Base-by-base conservation (phyloP, 495 filamentous ascomycete genomes). In the Penicillium odoratum region DNA sequence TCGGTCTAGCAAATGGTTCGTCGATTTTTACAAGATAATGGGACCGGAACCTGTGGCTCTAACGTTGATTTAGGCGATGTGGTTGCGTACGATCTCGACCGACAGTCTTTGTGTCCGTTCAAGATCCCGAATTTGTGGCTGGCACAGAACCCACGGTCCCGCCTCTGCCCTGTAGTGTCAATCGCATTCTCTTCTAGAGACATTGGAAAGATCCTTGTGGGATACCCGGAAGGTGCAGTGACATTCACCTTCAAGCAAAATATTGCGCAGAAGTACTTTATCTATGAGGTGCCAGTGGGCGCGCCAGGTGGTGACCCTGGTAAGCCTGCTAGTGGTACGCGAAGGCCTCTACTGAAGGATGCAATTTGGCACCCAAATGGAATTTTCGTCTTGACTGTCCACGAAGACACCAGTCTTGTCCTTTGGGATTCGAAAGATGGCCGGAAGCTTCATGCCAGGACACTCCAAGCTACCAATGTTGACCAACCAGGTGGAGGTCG, bases 401-500 rank as follows among this genome's bases (percentile, higher is more conserved):
- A 98, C 64, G 93, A 97, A 59, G 93, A 98, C 68, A 87, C 87
- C 4, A 93, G 87, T 57, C 67, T 98, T 33, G 94, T 93, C 0
- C 85, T 98, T 50, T 98, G 95, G 95, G 95, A 98, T 76, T 75
- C 88, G 3, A 95, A 92, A 61, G 95, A 97, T 66, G 94, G 92
- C 8, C 85, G 91, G 45, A 78, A 94, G 30, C 76, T 98, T 13
- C 83, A 91, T 78, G 92, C 92, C 10, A 77, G 95, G 60, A 95
- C 90, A 4, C 71, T 97, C 25, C 82, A 88, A 59, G 83, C 88
- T 44, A 81, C 80, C 3, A 83, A 89, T 64, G 71, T 98, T 40
- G 81, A 96, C 55, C 76, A 81, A 38, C 83, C 85, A 11, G 79
- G 81, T 25, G 73, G 78, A 78, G 7, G 72, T 9, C 70, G 73